Evolutionary conservation across 2,329 filamentous ascomycete genomes (phyloP).

Genomic region (Incumbomyces lentus): DNA sequence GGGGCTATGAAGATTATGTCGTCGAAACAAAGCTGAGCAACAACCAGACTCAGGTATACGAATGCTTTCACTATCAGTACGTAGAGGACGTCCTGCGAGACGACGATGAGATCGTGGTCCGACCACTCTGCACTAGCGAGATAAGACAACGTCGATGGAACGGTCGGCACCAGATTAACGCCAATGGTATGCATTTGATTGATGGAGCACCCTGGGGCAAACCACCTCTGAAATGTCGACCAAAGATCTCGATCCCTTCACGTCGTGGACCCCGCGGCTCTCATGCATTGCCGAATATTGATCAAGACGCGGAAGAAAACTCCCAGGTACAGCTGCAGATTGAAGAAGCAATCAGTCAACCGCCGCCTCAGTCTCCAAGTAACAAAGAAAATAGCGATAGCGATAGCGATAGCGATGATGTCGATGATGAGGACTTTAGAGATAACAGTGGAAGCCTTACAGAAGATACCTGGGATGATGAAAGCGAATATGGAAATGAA

Average conservation of each 20-base stretch:
- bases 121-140: constrained; percentile 65
- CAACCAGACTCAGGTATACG: constrained; percentile 47
- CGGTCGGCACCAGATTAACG: constrained; percentile 70
- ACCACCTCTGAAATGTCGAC: constrained; percentile 46
- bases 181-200: constrained; percentile 67
- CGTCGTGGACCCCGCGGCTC: constrained; percentile 25
- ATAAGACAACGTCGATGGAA: constrained; percentile 60
- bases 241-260: constrained; percentile 60
- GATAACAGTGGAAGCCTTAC: constrained; percentile 15
- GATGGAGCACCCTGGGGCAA: constrained; percentile 80
- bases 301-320: constrained; percentile 8
- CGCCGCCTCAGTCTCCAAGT: background rate
- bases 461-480: background rate
- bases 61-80: constrained; percentile 76
- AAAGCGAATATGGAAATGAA: constrained; percentile 6
- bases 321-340: constrained; percentile 20
- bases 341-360: background rate
- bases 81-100: constrained; percentile 62
- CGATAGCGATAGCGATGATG: constrained; percentile 9
- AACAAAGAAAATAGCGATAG: background rate
- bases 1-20: constrained; percentile 82
- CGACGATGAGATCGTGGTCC: constrained; percentile 78
- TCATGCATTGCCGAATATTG: background rate
- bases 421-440: constrained; percentile 25
- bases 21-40: constrained; percentile 55